Conservation (phyloP, 257 asterid genomes). For the Henckelia pumila region DNA sequence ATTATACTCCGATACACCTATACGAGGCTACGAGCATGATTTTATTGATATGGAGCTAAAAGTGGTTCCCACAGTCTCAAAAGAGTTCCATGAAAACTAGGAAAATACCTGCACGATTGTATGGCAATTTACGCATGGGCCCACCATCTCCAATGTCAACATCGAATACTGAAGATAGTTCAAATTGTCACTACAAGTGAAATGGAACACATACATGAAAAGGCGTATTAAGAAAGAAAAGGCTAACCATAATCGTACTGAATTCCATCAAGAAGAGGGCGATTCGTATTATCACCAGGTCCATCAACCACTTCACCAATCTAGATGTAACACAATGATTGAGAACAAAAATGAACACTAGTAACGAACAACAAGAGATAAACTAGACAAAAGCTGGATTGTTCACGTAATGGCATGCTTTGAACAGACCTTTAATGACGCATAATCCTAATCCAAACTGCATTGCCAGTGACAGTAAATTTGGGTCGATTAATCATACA, state of each 20-base stretch:
- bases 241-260: constrained; percentile 81
- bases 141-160: constrained; percentile 99
- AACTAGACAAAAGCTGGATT: constrained; percentile 7
- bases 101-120: constrained; percentile 77
- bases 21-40: constrained; percentile 1
- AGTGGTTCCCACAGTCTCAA: constrained; percentile 7
- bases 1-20: constrained; percentile 1
- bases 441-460: constrained; percentile 22
- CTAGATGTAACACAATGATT: constrained; percentile 35
- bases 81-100: constrained; percentile 13
- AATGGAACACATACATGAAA: constrained; percentile 22
- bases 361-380: constrained; percentile 13
- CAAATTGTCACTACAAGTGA: constrained; percentile 30
- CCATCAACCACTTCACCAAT: constrained; percentile 99
- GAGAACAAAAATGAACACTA: constrained; percentile 17
- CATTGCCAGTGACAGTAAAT: not conserved
- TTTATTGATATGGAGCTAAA: constrained; percentile 15
- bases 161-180: constrained; percentile 72
- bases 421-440: not conserved
- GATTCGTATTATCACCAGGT: constrained; percentile 63
- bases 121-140: constrained; percentile 90
- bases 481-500: not conserved
- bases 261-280: constrained; percentile 58
- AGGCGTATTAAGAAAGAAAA: constrained; percentile 24
- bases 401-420: constrained; percentile 8